Conservation (phyloP, 1,139 yeast genomes). For the Geotrichum fermentans region DNA sequence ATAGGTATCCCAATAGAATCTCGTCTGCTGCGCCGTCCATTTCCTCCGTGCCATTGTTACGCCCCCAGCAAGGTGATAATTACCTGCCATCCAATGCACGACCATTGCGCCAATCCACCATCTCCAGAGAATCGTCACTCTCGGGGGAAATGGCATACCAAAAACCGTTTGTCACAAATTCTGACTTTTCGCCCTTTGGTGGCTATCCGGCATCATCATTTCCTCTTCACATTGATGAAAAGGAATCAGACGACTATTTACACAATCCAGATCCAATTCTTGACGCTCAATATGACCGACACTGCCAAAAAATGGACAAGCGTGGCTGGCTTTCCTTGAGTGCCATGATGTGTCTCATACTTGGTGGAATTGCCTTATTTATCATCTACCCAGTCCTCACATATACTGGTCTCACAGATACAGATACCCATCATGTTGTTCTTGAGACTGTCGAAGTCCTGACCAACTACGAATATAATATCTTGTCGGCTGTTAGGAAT, state of each 20-base stretch:
- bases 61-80: conserved; percentile 15
- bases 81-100: conserved; percentile 12
- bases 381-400: conserved; percentile 71
- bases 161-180: conserved; percentile 37
- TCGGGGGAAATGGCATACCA: conserved; percentile 18
- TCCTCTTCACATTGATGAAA: conserved; percentile 80
- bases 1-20: conserved; percentile 39
- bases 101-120: conserved; percentile 26
- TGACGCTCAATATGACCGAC: conserved; percentile 73
- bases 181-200: conserved; percentile 73
- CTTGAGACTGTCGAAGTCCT: conserved; percentile 40
- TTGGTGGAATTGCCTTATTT: conserved; percentile 63
- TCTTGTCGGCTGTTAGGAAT: conserved; percentile 57
- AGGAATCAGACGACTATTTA: conserved; percentile 84
- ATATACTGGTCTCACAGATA: conserved; percentile 55
- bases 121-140: conserved; percentile 29
- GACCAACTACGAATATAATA: conserved; percentile 56
- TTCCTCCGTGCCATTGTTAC: conserved; percentile 27
- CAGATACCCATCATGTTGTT: conserved; percentile 17
- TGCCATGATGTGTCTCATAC: conserved; percentile 52
- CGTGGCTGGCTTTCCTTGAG: conserved; percentile 39
- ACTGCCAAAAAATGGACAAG: conserved; percentile 47
- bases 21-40: conserved; percentile 34
- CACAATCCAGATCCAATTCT: conserved; percentile 91
- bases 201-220: conserved; percentile 88